Evolutionary conservation across 495 filamentous ascomycete species (phyloP), one percentile per base, ranked within the genome.

Genomic region (Neurospora sublineolata): DNA sequence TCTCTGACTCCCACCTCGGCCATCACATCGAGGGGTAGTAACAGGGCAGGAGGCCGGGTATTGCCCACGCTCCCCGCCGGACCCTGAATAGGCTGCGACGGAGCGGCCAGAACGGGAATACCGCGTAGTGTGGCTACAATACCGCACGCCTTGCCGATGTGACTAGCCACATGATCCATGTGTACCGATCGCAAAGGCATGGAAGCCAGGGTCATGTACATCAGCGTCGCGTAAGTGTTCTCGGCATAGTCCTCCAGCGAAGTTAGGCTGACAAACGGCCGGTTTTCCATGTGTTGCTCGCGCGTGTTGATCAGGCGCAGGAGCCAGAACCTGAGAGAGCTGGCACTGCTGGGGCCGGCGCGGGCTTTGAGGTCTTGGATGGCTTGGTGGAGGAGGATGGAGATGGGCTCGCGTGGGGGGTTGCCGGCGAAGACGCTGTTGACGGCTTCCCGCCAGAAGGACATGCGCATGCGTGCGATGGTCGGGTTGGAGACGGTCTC

Each of bases 121-220:
- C 95, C 94, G 11, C 94, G 87, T 18, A 98, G 80, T 4, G 96
- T 87, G 3, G 94, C 92, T 4, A 88, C 87, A 64, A 99, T 97
- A 2, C 95, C 95, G 9, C 87, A 90, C 0, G 95, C 93, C 79
- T 99, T 99, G 20, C 95, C 95, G 52, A 98, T 91, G 80, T 99
- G 95, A 27, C 90, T 93, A 11, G 94, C 94, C 14, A 99, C 81
- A 82, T 99, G 95, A 75, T 99, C 95, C 44, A 92, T 88, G n/a
- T 92, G 90, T 42, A 97, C 83, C 18, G 90, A 94, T 9, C 88
- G 85, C 77, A 96, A 82, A 3, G 92, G 90, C 70, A 97, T 81
- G 1, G 90, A 83, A 3, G 91, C 91, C 23, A 98, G 83, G 1
- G 93, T 94, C 70, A 97, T 85, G 77, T 99, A 99, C 78, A 97